Evolutionary conservation across 108 stramenopile genomes (phyloP), one percentile per base, ranked within the genome.

Genomic region (Nannochloropsis gaditana): DNA sequence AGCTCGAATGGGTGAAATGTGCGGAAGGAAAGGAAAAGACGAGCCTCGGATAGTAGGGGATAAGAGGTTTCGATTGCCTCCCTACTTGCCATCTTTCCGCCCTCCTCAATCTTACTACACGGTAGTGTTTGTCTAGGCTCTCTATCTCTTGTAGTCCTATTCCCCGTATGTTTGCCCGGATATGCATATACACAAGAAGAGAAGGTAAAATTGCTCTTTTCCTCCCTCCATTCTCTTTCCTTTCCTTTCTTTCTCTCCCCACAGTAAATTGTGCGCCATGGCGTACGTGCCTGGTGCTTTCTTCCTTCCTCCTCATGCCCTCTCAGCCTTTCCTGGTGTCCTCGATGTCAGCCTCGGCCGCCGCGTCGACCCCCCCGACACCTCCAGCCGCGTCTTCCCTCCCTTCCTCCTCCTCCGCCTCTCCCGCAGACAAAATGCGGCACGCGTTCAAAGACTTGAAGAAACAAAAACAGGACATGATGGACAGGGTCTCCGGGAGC

Each of bases 181-280:
- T n/a, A n/a, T n/a, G n/a, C n/a, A n/a, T n/a, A n/a, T n/a, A n/a
- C n/a, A n/a, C n/a, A n/a, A 73, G 4, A 4, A 73, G 15, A 4
- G 5, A 4, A 73, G 2, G 59, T 73, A 73, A n/a, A 5, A 73
- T 73, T 5, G 4, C 2, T 73, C 59, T 73, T 4, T 73, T 5
- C 47, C 59, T 2, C 59, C 59, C 59, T 73, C 59, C 59, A 15
- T 73, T n/a, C n/a, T n/a, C n/a, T n/a, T n/a, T n/a, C n/a, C n/a
- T n/a, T n/a, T n/a, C 59, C 59, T 73, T n/a, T n/a, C 59, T 73
- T n/a, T n/a, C 59, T 73, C 59, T n/a, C 47, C 9, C 47, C 47
- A 50, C 47, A 50, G 47, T 9, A 50, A 50, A 9, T 11, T 50
- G 47, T 50, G 10, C 47, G 9, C 47, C 11, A 11, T 50, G 47